Percentiles rank a stretch among this genome's conserved stretches.
Evolutionary conservation across 1,284 basidiomycete genomes (phyloP).

Genomic region (Phellopilus nigrolimitatus): DNA sequence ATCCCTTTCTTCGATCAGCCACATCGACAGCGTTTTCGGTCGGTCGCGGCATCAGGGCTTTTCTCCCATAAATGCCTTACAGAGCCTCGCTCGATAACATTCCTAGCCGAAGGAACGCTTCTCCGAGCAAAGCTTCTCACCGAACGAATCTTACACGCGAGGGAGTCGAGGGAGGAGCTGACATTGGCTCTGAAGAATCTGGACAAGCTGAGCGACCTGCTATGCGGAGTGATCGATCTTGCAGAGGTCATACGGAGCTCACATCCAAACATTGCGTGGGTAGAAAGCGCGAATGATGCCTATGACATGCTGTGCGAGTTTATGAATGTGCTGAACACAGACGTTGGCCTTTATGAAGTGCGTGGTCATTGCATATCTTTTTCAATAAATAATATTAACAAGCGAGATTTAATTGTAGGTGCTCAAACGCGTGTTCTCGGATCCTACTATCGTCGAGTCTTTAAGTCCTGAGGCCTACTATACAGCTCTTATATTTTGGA

Average conservation of each 20-base stretch:
- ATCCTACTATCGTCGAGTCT: constrained; percentile 54
- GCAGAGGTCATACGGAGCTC: constrained; percentile 92
- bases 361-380: constrained; percentile 29
- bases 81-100: constrained; percentile 55
- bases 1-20: constrained; percentile 71
- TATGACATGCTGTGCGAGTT: constrained; percentile 93
- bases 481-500: constrained; percentile 90
- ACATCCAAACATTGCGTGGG: constrained; percentile 85
- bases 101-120: constrained; percentile 67
- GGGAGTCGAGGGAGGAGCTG: constrained; percentile 65
- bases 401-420: constrained; percentile 40
- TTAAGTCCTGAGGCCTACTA: constrained; percentile 67
- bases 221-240: constrained; percentile 96
- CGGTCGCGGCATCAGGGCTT: constrained; percentile 55
- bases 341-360: constrained; percentile 90
- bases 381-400: constrained; percentile 20
- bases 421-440: constrained; percentile 57
- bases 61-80: constrained; percentile 65
- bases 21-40: constrained; percentile 32
- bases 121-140: constrained; percentile 70
- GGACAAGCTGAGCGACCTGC: constrained; percentile 90
- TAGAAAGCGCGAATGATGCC: constrained; percentile 77
- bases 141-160: constrained; percentile 64
- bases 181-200: constrained; percentile 88
- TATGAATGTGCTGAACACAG: constrained; percentile 97